Conservation (phyloP, 176 grass and related monocot genomes). For the Carex myosuroides region DNA sequence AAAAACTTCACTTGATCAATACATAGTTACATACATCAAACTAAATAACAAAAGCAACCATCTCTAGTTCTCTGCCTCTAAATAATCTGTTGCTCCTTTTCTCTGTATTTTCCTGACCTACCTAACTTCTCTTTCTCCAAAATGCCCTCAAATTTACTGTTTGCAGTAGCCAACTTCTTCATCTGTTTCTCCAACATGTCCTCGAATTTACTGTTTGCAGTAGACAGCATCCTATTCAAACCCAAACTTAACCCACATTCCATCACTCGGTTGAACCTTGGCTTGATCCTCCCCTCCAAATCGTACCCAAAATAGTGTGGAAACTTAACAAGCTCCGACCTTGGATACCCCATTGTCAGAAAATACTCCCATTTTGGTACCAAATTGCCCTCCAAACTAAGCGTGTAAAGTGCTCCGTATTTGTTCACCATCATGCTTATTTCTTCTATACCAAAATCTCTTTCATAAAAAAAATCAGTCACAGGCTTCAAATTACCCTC, state of each 20-base stretch:
- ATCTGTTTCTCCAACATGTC: constrained; percentile 48
- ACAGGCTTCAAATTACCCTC: constrained; percentile 75
- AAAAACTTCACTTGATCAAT: background rate
- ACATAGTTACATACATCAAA: background rate
- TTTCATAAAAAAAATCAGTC: constrained; percentile 65
- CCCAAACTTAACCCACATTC: constrained; percentile 55
- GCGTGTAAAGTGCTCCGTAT: constrained; percentile 69
- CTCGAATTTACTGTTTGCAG: constrained; percentile 56
- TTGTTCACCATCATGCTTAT: constrained; percentile 69
- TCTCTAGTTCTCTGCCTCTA: background rate
- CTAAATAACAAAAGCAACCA: background rate
- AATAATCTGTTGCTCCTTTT: background rate
- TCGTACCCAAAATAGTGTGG: constrained; percentile 88
- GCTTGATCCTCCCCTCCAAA: constrained; percentile 64
- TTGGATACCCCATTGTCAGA: constrained; percentile 67
- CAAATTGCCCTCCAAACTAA: constrained; percentile 76
- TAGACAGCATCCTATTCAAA: constrained; percentile 64
- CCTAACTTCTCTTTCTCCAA: constrained; percentile 39
- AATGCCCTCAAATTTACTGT: constrained; percentile 52
- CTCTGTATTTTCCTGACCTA: background rate
- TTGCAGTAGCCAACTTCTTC: constrained; percentile 30
- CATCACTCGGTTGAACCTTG: constrained; percentile 51
- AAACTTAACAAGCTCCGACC: constrained; percentile 79
- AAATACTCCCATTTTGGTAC: constrained; percentile 83
- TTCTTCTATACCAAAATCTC: constrained; percentile 52